These are phyloP conservation scores for Xylaria sp. DNA, from an alignment of 2,329 filamentous ascomycete species.

Conservation along the genomic window DNA sequence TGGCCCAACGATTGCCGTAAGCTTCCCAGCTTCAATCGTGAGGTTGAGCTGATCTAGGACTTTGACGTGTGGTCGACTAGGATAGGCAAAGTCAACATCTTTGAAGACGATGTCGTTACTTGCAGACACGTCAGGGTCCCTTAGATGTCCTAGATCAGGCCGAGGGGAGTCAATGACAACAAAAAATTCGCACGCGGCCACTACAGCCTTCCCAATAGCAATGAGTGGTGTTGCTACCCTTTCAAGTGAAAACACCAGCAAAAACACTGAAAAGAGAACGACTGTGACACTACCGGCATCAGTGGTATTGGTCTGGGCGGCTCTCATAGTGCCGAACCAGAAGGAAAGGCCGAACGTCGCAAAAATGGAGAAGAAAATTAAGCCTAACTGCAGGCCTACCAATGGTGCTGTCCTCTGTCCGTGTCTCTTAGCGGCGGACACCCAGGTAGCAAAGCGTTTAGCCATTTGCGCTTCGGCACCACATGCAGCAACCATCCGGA, in stretches of 20 bases:
- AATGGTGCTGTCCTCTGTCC: conserved; percentile 63
- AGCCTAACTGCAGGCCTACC: conserved; percentile 63
- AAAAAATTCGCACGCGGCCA: conserved; percentile 69
- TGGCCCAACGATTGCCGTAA: conserved; percentile 78
- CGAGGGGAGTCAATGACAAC: conserved; percentile 63
- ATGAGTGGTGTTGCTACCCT: conserved; percentile 68
- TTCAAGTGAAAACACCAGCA: conserved; percentile 67
- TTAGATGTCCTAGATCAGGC: conserved; percentile 55
- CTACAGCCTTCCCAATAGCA: conserved; percentile 67
- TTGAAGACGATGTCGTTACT: conserved; percentile 68
- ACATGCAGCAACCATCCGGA: conserved; percentile 72
- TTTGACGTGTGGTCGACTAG: conserved; percentile 71
- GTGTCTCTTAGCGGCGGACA: conserved; percentile 63
- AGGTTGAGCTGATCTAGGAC: conserved; percentile 71
- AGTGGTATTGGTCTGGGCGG: conserved; percentile 58
- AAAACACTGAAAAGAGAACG: conserved; percentile 68
- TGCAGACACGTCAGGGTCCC: conserved; percentile 61
- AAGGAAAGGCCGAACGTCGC: conserved; percentile 68
- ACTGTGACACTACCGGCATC: conserved; percentile 66
- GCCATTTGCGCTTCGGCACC: conserved; percentile 68
- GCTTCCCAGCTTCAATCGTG: conserved; percentile 70
- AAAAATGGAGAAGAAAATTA: conserved; percentile 66
- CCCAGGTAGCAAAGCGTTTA: conserved; percentile 64
- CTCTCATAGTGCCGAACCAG: conserved; percentile 70
- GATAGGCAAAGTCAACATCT: conserved; percentile 78